Conservation (phyloP, 805 yeast genomes). For the Hemisphaericaspora nanyangensis region DNA sequence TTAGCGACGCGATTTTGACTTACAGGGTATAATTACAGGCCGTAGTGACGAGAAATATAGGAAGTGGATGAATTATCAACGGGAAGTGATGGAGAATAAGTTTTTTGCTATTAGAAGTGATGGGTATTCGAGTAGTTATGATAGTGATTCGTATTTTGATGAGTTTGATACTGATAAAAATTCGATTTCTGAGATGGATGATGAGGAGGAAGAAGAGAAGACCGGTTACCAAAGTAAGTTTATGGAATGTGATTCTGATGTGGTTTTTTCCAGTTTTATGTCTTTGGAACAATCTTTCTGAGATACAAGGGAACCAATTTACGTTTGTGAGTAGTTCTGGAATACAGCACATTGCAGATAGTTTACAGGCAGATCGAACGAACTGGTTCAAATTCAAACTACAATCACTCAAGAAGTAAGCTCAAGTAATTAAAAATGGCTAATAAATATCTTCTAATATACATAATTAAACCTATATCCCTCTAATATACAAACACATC, state of each 20-base stretch:
- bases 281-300: constrained; percentile 4
- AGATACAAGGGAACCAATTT: neutral
- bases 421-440: neutral
- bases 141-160: constrained; percentile 1
- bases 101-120: constrained; percentile 1
- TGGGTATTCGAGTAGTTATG: constrained; percentile 2
- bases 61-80: constrained; percentile 21
- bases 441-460: neutral
- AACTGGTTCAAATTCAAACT: constrained; percentile 11
- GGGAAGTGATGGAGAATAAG: constrained; percentile 9
- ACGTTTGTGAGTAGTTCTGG: neutral
- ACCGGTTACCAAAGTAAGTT: too few species aligned
- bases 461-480: neutral
- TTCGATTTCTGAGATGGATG: neutral
- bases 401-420: constrained; percentile 5
- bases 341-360: neutral
- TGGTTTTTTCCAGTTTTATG: constrained; percentile 2
- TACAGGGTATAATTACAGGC: constrained; percentile 25
- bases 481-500: neutral
- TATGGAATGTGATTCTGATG: neutral
- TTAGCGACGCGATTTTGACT: constrained; percentile 14
- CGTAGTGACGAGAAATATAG: constrained; percentile 19
- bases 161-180: neutral
- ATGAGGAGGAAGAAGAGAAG: too few species aligned
- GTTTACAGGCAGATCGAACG: constrained; percentile 9